Evolutionary conservation across 257 asterid species (phyloP).

Genomic region (Rehmannia glutinosa): DNA sequence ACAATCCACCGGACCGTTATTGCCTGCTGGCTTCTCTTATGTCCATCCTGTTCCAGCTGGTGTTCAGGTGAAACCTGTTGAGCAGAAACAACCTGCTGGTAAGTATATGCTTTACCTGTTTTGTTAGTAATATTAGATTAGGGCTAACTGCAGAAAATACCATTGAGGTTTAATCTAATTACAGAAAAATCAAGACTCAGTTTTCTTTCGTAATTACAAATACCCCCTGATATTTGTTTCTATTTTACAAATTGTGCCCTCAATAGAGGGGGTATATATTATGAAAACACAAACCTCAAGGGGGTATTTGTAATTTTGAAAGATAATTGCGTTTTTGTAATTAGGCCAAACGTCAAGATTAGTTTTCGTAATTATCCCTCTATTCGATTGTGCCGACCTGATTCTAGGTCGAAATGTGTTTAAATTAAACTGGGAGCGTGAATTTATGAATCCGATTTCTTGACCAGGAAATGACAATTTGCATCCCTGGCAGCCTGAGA

Average conservation of each 20-base stretch:
- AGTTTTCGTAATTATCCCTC: too few relatives aligned
- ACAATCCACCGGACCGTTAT: conserved; percentile 45
- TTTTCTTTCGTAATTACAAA: too few relatives aligned
- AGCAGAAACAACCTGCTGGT: conserved; percentile 91
- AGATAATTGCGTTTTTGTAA: too few relatives aligned
- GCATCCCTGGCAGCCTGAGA: conserved; percentile 94
- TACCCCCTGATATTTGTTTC: too few relatives aligned
- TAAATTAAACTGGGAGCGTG: conserved; percentile 9
- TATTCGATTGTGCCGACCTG: background rate
- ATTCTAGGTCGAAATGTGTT: conserved; percentile 1
- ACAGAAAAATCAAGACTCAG: too few relatives aligned
- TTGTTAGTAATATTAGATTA: background rate
- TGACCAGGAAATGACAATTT: conserved; percentile 83
- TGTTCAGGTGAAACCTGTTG: conserved; percentile 70
- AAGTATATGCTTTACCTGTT: conserved; percentile 17
- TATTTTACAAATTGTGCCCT: too few relatives aligned
- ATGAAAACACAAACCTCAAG: too few relatives aligned
- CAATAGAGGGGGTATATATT: too few relatives aligned
- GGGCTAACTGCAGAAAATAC: too few relatives aligned
- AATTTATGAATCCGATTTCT: conserved; percentile 34
- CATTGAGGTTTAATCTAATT: too few relatives aligned
- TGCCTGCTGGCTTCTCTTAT: conserved; percentile 66
- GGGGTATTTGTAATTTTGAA: too few relatives aligned
- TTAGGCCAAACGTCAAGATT: too few relatives aligned
- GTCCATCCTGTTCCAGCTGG: conserved; percentile 66